A percentile compares a stretch with the other conserved stretches of the same genome.
Evolutionary conservation across 306 rosid genomes (phyloP).

Genomic region (Prunus mira): DNA sequence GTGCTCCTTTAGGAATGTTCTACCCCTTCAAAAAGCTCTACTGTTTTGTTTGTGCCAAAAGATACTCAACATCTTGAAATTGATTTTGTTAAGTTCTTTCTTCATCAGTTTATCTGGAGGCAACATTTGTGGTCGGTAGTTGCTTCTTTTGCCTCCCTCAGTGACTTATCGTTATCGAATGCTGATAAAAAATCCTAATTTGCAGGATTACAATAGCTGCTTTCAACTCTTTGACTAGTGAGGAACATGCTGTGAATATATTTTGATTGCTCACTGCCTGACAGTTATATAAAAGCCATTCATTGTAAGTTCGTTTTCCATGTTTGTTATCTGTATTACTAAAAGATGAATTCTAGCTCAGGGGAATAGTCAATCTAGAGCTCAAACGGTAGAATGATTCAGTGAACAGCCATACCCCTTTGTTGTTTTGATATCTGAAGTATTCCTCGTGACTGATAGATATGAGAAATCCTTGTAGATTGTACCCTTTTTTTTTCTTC

Average conservation of each 20-base stretch:
- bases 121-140: not conserved
- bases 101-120: not conserved
- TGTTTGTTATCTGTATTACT: constrained; percentile 7
- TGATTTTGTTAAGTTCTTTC: not conserved
- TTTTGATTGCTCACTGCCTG: constrained; percentile 36
- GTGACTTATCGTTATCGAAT: not conserved
- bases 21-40: not conserved
- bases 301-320: constrained; percentile 36
- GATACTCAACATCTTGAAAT: not conserved
- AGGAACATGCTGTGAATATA: constrained; percentile 47
- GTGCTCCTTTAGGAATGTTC: constrained; percentile 1
- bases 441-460: not conserved
- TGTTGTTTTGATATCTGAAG: constrained; percentile 5
- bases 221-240: constrained; percentile 54
- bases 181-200: constrained; percentile 25
- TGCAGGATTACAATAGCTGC: constrained; percentile 78
- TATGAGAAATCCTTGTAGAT: not conserved
- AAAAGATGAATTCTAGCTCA: constrained; percentile 8
- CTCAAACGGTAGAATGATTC: constrained; percentile 17
- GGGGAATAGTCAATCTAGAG: constrained; percentile 12
- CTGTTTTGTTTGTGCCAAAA: not conserved
- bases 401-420: not conserved
- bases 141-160: not conserved
- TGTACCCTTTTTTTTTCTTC: not conserved
- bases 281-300: constrained; percentile 27